phyloP scores from a whole-genome alignment of 2,329 filamentous ascomycete genomes.

The Xylaria multiplex region DNA sequence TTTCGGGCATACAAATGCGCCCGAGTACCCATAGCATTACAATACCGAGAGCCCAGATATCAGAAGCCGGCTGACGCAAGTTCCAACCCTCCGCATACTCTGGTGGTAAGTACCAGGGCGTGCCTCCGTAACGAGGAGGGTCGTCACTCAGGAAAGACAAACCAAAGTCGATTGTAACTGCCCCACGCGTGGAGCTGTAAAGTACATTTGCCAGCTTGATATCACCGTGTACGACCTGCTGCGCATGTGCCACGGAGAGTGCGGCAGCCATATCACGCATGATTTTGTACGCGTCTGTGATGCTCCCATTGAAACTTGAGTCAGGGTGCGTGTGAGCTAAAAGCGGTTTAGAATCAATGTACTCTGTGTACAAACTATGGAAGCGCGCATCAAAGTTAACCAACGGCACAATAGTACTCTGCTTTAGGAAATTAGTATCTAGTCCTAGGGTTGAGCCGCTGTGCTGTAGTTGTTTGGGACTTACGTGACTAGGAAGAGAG shows the following conservation, averaged over 20 bases:
- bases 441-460: rapidly evolving
- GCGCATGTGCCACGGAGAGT: not conserved
- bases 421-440: not conserved
- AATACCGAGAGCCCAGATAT: constrained; percentile 13
- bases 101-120: constrained; percentile 20
- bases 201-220: constrained; percentile 25
- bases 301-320: not conserved
- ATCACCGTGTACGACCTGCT: constrained; percentile 11
- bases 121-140: not conserved
- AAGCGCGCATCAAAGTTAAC: constrained; percentile 18
- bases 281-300: not conserved
- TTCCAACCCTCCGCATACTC: not conserved
- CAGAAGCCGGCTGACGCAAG: not conserved
- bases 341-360: not conserved
- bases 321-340: not conserved
- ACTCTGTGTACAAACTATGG: constrained; percentile 9
- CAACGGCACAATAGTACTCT: constrained; percentile 10
- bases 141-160: not conserved
- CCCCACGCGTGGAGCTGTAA: not conserved
- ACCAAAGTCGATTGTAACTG: constrained; percentile 18
- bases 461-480: not conserved
- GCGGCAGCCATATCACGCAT: constrained; percentile 14
- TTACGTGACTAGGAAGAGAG: constrained; percentile 5
- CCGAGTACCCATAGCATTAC: not conserved
- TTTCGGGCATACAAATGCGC: not conserved